These are phyloP conservation scores for Kuraishia borneana DNA, from an alignment of 805 yeast genomes.

Conservation along the genomic window DNA sequence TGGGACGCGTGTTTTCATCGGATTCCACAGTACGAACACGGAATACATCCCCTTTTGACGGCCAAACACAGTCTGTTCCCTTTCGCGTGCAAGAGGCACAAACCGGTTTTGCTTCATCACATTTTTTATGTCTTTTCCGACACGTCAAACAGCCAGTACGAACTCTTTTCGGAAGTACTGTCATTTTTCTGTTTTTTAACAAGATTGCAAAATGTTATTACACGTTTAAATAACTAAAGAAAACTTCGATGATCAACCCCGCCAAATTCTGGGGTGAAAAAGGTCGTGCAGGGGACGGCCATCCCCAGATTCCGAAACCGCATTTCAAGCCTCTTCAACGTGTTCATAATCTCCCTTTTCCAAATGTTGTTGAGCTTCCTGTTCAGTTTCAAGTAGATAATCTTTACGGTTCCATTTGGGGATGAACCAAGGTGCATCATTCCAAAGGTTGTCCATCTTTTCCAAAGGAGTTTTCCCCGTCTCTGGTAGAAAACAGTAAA, in stretches of 20 bases:
- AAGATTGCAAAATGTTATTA: too few species aligned
- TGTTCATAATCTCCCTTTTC: neutral
- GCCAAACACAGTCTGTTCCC: slow-evolving; percentile 25
- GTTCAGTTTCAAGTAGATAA: neutral
- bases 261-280: too few species aligned
- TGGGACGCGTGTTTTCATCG: too few species aligned
- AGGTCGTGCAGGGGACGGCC: too few species aligned
- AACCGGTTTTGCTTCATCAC: slow-evolving; percentile 36
- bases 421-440: neutral
- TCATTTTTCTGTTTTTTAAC: too few species aligned
- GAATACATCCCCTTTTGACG: slow-evolving; percentile 4
- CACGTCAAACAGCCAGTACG: slow-evolving; percentile 30
- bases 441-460: slow-evolving; percentile 1
- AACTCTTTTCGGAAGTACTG: slow-evolving; percentile 1
- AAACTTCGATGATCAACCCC: too few species aligned
- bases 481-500: slow-evolving; percentile 22
- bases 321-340: neutral
- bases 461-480: slow-evolving; percentile 12
- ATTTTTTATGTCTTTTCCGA: slow-evolving; percentile 34
- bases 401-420: neutral
- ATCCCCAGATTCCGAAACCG: neutral
- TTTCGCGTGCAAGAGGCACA: slow-evolving; percentile 32
- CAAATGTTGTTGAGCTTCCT: neutral
- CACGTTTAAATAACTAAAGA: too few species aligned
- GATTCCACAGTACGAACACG: neutral